phyloP scores from a whole-genome alignment of 2,329 filamentous ascomycete genomes.

The Pestalotiopsis fici region DNA sequence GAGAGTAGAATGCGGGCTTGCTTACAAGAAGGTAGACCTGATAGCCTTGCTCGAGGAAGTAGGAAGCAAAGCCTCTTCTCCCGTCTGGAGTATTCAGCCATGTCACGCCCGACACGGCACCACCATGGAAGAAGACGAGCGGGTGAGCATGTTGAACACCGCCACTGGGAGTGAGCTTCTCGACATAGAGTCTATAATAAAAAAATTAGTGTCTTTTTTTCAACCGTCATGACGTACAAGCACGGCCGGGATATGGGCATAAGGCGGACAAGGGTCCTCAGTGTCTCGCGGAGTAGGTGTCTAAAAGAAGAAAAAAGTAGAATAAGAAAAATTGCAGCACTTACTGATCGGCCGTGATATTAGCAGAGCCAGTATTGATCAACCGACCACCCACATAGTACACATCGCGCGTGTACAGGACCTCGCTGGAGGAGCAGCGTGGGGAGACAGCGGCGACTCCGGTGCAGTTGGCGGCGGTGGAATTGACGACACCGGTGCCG shows the following conservation, averaged over 20 bases:
- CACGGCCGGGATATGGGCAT: not conserved
- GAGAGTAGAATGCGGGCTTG: not conserved
- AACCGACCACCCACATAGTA: constrained; percentile 31
- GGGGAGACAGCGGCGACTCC: constrained; percentile 12
- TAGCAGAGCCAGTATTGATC: constrained; percentile 19
- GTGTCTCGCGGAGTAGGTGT: not conserved
- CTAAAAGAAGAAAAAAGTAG: not conserved
- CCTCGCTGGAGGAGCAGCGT: constrained; percentile 9
- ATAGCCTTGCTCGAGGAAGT: constrained; percentile 40
- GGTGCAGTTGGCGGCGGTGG: constrained; percentile 8
- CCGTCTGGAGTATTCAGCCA: constrained; percentile 41
- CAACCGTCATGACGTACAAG: not conserved
- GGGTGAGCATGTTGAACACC: constrained; percentile 21
- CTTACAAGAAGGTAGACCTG: constrained; percentile 35
- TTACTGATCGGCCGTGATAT: constrained; percentile 23
- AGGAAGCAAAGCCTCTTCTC: constrained; percentile 40
- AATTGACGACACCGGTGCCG: constrained; percentile 8
- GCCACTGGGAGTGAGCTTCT: constrained; percentile 28
- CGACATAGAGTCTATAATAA: constrained; percentile 25
- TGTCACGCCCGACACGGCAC: constrained; percentile 29
- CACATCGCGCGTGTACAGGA: constrained; percentile 20
- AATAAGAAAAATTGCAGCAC: not conserved
- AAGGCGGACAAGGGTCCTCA: not conserved
- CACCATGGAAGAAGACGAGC: constrained; percentile 32
- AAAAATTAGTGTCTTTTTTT: not conserved